Base-by-base conservation (phyloP, 1,284 basidiomycete species). In the Marasmius tenuissimus region DNA sequence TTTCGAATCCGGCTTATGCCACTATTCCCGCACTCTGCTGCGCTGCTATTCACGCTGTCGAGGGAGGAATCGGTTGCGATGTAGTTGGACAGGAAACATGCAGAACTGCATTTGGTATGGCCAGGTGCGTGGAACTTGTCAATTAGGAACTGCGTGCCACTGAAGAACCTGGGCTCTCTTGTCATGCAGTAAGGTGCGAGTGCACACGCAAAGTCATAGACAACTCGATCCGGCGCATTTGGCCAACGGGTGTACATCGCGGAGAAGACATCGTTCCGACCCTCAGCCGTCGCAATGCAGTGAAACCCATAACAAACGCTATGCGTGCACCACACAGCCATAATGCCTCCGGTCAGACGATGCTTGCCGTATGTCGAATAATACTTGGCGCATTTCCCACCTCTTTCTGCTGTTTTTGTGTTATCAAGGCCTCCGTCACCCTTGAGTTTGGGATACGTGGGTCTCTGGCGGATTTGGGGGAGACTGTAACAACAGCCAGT, bases 211-310 rank as follows among this genome's bases (percentile, higher is more conserved):
- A 75, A 75, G 61, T 76, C 74, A 58, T 76, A 77, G 0, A 77
- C 64, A 9, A 76, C 61, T 2, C 68, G 60, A 40, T 72, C 68
- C 1, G 75, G 76, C 2, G 75, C 70, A 14, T 58, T 66, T 8
- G 63, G 58, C 72, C 76, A 77, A 0, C 66, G 63, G 3, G 75
- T 75, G 9, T 72, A 63, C 7, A 78, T 65, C 0, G 76, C 75
- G 4, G 76, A 76, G 59, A 78, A 78, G 0, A 77, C 75, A 66
- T 78, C 73, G 61, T n/a, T n/a, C n/a, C n/a, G n/a, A n/a, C n/a
- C n/a, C n/a, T n/a, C n/a, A n/a, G n/a, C n/a, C n/a, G n/a, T n/a
- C n/a, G n/a, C n/a, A n/a, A n/a, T n/a, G n/a, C n/a, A n/a, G n/a
- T n/a, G n/a, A n/a, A n/a, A n/a, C n/a, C n/a, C n/a, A n/a, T n/a